A percentile compares a stretch with the other conserved stretches of the same genome.
These are phyloP conservation scores for Tylopilus sp. DNA, from an alignment of 768 basidiomycete species.

Conservation along the genomic window DNA sequence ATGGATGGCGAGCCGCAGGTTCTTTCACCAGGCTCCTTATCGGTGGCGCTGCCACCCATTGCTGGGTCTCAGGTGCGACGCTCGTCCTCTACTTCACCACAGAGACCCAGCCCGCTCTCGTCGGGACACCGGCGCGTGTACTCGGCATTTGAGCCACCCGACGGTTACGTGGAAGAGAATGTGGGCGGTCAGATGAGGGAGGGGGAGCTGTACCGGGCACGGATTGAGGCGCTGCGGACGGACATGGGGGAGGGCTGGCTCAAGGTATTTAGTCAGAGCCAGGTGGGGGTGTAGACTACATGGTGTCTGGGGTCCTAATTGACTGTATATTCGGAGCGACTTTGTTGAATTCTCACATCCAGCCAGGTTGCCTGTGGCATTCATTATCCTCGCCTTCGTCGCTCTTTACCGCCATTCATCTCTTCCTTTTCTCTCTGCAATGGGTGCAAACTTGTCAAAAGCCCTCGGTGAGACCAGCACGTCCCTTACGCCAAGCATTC, in stretches of 20 bases:
- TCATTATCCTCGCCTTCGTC: slow-evolving; percentile 43
- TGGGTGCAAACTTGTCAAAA: slow-evolving; percentile 89
- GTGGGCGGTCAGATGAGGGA: slow-evolving; percentile 38
- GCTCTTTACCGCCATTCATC: slow-evolving; percentile 52
- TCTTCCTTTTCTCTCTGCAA: slow-evolving; percentile 32
- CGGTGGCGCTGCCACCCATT: slow-evolving; percentile 1
- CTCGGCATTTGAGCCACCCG: slow-evolving; percentile 57
- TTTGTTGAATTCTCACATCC: slow-evolving; percentile 26
- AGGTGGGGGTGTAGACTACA: slow-evolving; percentile 19
- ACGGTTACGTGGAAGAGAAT: background rate
- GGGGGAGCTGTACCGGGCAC: slow-evolving; percentile 70
- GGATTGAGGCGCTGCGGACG: slow-evolving; percentile 76
- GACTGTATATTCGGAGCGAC: slow-evolving; percentile 13
- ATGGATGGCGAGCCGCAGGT: slow-evolving; percentile 39
- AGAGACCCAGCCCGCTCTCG: slow-evolving; percentile 14
- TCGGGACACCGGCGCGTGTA: slow-evolving; percentile 15
- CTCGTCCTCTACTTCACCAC: slow-evolving; percentile 18
- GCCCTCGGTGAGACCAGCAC: slow-evolving; percentile 54
- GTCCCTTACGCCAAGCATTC: background rate
- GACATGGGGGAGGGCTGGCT: slow-evolving; percentile 92
- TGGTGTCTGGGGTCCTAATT: slow-evolving; percentile 31
- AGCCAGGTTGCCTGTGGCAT: slow-evolving; percentile 25
- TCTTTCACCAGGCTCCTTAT: slow-evolving; percentile 23
- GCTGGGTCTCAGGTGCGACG: background rate
- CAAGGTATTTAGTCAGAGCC: slow-evolving; percentile 76